Evolutionary conservation across 345 rosid genomes (phyloP), one percentile per base, ranked within the genome.

Genomic region (Conringia planisiliqua): DNA sequence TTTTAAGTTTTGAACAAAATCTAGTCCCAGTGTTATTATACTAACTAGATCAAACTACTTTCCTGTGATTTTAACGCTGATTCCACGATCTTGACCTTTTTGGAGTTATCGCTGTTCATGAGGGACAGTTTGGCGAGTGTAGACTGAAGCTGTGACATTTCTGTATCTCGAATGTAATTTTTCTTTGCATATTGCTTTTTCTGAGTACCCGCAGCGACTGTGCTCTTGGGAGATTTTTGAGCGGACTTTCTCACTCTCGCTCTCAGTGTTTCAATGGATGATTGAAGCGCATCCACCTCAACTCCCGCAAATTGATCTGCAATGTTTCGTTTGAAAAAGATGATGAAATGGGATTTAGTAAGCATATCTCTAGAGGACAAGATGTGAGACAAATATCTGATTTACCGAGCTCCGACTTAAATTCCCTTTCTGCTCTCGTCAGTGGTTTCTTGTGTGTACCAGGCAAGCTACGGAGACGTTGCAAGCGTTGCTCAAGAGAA

Each of bases 381-480:
- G 27, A 26, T 56, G 12, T 10, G n/a, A 20, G 52, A 35, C 20
- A 62, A 30, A 51, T 46, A 44, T 27, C 71, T 72, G 66, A 79
- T 82, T 74, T 88, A 90, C 99, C 96, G 1, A 89, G 93, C 76
- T 90, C 90, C 30, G 92, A 82, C 83, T 90, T 89, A 60, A 92
- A 92, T 44, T 87, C 86, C 54, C 79, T 82, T 80, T 96, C 99
- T 48, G 98, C 99, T 77, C 78, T 85, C 4, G 97, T 87, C 80
- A 92, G 79, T n/a, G 96, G 99, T 70, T 81, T 92, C 86, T 83
- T 92, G 68, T 88, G 90, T 48, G 77, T 87, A 57, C 87, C 91
- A 64, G 90, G 94, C 70, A 90, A 81, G 79, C 79, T 88, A 82
- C 90, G 88, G 57, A 90, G 83, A 35, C 36, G 76, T 44, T 86